Evolutionary conservation across 1,284 basidiomycete genomes (phyloP).

Genomic region (Naganishia liquefaciens): DNA sequence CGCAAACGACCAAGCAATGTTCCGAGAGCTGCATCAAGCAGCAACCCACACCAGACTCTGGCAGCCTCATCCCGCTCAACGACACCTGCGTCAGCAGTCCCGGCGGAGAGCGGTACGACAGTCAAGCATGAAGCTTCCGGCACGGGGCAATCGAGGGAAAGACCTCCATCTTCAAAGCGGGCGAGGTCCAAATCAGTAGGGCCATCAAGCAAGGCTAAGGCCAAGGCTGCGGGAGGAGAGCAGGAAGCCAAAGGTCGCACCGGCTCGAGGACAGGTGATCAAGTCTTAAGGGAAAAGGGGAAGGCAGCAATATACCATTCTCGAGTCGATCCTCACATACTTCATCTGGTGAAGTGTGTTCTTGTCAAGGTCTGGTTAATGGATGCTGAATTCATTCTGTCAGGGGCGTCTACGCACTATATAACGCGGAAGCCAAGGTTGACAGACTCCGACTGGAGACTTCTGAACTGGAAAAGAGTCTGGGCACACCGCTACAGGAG

Average conservation of each 20-base stretch:
- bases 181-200: neutral
- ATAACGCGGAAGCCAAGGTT: slow-evolving; percentile 26
- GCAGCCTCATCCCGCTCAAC: neutral
- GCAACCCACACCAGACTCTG: neutral
- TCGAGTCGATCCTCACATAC: slow-evolving; percentile 22
- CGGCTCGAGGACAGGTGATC: slow-evolving; percentile 9
- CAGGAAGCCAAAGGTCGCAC: slow-evolving; percentile 7
- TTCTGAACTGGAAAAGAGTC: slow-evolving; percentile 11
- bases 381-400: neutral
- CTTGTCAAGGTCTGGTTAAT: no score
- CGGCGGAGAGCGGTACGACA: neutral
- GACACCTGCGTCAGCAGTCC: neutral
- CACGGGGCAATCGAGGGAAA: neutral
- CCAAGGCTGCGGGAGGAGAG: neutral
- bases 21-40: neutral
- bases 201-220: slow-evolving; percentile 5
- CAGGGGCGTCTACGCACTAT: slow-evolving; percentile 15
- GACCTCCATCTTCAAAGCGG: no score
- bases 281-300: slow-evolving; percentile 15
- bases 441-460: slow-evolving; percentile 17
- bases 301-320: slow-evolving; percentile 3
- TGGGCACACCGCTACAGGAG: slow-evolving; percentile 1
- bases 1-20: neutral
- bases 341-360: slow-evolving; percentile 21
- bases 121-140: neutral